phyloP scores from a whole-genome alignment of 345 rosid species.

The Crucihimalaya himalaica region DNA sequence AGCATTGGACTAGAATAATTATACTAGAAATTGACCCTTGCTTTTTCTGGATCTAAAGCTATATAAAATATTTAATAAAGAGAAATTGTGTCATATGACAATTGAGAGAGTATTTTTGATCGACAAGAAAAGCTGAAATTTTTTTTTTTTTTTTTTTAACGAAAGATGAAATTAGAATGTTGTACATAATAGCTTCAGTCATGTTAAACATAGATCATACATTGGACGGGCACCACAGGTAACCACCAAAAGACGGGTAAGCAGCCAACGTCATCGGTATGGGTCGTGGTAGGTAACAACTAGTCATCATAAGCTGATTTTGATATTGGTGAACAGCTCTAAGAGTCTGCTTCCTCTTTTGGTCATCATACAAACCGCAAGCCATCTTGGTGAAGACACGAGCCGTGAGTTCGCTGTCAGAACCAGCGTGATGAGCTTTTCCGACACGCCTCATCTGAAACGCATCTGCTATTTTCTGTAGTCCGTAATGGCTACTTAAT shows the following conservation, averaged over 20 bases:
- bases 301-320: not conserved
- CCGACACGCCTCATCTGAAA: constrained; percentile 11
- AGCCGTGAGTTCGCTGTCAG: constrained; percentile 31
- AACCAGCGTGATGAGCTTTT: constrained; percentile 34
- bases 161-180: too few species aligned
- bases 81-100: not conserved
- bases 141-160: too few species aligned
- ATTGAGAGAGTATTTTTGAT: not conserved
- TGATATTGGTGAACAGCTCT: not conserved
- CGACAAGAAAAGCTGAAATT: not conserved
- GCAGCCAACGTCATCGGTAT: not conserved
- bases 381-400: not conserved
- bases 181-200: not conserved
- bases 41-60: not conserved
- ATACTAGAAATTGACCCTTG: not conserved
- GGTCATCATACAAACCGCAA: not conserved
- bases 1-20: not conserved
- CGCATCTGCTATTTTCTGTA: constrained; percentile 10
- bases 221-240: not conserved
- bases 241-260: not conserved
- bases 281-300: not conserved
- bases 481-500: not conserved
- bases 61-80: not conserved
- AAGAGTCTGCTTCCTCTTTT: not conserved
- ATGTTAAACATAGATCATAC: not conserved